Evolutionary conservation across 2,329 filamentous ascomycete species (phyloP).

Genomic region (Alternaria sp.): DNA sequence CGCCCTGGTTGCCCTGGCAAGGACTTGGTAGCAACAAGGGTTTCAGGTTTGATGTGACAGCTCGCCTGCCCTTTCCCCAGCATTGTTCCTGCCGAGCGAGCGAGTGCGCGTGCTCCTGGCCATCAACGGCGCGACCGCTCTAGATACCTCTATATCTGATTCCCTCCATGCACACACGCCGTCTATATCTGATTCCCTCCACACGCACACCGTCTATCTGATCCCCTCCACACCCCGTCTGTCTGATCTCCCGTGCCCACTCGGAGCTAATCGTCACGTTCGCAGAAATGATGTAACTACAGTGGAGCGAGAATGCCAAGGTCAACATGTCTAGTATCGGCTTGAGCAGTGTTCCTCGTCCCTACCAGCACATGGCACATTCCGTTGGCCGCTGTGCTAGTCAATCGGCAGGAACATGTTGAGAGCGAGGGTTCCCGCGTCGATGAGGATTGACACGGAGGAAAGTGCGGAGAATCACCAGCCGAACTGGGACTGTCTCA

Average conservation of each 20-base stretch:
- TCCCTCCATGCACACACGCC: neutral
- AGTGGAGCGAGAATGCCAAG: neutral
- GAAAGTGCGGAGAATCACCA: neutral
- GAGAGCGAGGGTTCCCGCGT: neutral
- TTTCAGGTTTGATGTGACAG: slow-evolving; percentile 19
- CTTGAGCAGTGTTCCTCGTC: neutral
- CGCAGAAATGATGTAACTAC: neutral
- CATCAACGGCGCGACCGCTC: neutral
- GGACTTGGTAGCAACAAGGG: slow-evolving; percentile 8
- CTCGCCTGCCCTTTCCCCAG: slow-evolving; percentile 15
- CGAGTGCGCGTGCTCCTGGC: neutral
- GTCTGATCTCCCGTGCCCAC: neutral
- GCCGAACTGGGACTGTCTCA: neutral
- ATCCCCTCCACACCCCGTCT: neutral
- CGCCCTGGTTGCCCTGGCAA: neutral
- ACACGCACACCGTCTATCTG: neutral
- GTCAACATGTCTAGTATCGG: neutral
- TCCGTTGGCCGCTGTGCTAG: neutral
- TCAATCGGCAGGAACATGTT: neutral
- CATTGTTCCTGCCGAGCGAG: slow-evolving; percentile 2
- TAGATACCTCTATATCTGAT: neutral
- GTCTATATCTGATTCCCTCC: neutral
- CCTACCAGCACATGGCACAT: neutral
- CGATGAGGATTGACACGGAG: neutral
- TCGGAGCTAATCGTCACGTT: neutral